phyloP scores from a whole-genome alignment of 805 yeast genomes.

The Blastobotrys terrestris region DNA sequence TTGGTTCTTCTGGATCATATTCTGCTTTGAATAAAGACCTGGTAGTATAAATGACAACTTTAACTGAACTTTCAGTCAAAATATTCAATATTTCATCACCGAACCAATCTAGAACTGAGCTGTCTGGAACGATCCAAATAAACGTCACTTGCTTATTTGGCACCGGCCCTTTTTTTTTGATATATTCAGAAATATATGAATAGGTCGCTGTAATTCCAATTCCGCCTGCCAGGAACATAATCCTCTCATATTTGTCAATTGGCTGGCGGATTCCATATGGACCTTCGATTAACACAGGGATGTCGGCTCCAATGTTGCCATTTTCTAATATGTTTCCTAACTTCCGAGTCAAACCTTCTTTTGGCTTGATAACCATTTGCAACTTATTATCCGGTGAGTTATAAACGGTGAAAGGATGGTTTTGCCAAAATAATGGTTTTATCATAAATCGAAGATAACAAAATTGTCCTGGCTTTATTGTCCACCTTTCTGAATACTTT shows the following conservation, averaged over 20 bases:
- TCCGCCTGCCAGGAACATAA: conserved; percentile 49
- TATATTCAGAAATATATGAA: conserved; percentile 34
- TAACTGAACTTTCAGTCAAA: conserved; percentile 3
- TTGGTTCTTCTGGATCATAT: not conserved
- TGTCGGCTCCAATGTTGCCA: not conserved
- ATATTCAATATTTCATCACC: conserved; percentile 36
- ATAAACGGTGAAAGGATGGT: conserved; percentile 60
- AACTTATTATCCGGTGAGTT: conserved; percentile 11
- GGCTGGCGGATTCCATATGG: conserved; percentile 51
- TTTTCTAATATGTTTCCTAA: conserved; percentile 8
- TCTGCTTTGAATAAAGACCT: not conserved
- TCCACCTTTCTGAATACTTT: conserved; percentile 40
- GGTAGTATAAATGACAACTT: conserved; percentile 15
- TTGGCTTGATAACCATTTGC: conserved; percentile 12
- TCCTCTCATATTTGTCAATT: conserved; percentile 34
- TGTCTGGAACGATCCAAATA: conserved; percentile 58
- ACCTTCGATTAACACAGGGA: conserved; percentile 47
- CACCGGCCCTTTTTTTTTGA: not conserved
- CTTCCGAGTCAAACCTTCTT: conserved; percentile 18
- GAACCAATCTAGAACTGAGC: conserved; percentile 46
- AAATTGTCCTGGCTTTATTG: conserved; percentile 48
- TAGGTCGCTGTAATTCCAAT: conserved; percentile 53
- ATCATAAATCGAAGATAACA: conserved; percentile 53
- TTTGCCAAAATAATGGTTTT: conserved; percentile 54
- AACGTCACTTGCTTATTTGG: conserved; percentile 31